Conservation (phyloP, 176 grass and related monocot species). For the Urochloa ruziziensis region DNA sequence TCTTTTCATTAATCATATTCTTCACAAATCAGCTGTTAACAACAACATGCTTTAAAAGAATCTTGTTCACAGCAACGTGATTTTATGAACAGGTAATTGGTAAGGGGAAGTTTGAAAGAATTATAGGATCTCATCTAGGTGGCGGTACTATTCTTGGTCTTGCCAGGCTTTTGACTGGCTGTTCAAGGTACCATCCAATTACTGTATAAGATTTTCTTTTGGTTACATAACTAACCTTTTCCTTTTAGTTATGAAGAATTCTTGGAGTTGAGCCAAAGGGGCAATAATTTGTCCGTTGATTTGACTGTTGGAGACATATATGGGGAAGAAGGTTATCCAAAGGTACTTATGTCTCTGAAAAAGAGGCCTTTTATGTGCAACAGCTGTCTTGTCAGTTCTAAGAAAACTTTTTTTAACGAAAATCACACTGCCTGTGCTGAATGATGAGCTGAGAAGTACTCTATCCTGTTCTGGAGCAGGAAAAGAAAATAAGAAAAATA, state of each 20-base stretch:
- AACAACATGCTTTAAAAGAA: constrained; percentile 3
- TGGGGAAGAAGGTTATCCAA: constrained; percentile 83
- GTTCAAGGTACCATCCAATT: constrained; percentile 64
- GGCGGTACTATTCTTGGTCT: constrained; percentile 94
- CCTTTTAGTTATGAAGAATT: constrained; percentile 84
- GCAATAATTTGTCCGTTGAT: constrained; percentile 88
- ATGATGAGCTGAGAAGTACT: not conserved
- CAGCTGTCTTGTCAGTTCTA: not conserved
- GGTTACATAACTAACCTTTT: constrained; percentile 23
- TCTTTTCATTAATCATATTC: constrained; percentile 3
- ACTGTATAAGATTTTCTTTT: constrained; percentile 4
- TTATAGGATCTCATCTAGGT: constrained; percentile 96
- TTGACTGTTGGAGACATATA: constrained; percentile 98
- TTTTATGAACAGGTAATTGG: constrained; percentile 74
- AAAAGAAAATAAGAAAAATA: not conserved
- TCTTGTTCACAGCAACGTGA: not conserved
- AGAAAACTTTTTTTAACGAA: not conserved
- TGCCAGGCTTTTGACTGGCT: constrained; percentile 82
- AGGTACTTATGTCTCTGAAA: constrained; percentile 50
- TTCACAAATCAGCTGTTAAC: constrained; percentile 2
- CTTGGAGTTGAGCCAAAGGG: constrained; percentile 82
- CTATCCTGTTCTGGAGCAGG: not conserved
- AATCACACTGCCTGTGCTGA: not conserved
- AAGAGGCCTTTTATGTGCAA: not conserved
- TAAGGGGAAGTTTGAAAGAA: constrained; percentile 92